phyloP scores from a whole-genome alignment of 2,329 filamentous ascomycete genomes.

The Claviceps quebecensis region DNA sequence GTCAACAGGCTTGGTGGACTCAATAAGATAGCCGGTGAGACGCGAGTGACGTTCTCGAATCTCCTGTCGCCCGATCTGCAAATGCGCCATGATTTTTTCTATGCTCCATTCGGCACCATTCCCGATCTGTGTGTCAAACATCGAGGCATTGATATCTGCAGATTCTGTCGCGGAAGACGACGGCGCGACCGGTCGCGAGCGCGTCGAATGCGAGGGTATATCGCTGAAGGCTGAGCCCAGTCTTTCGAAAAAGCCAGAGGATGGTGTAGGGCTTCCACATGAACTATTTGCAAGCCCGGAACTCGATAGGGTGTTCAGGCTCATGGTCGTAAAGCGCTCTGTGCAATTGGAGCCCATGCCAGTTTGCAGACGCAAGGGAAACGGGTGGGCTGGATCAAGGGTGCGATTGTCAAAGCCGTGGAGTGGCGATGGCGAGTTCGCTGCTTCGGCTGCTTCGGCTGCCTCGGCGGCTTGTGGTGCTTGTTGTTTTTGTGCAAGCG shows the following conservation, averaged over 20 bases:
- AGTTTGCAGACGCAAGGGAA: conserved; percentile 12
- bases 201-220: conserved; percentile 10
- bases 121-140: conserved; percentile 12
- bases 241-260: not conserved
- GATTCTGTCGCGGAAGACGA: not conserved
- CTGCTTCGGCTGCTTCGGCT: not conserved
- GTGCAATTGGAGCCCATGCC: not conserved
- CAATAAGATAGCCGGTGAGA: conserved; percentile 30
- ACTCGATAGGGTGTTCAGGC: not conserved
- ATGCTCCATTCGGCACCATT: conserved; percentile 25
- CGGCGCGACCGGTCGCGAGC: conserved; percentile 7
- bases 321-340: conserved; percentile 1
- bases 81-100: conserved; percentile 25
- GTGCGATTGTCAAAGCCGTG: conserved; percentile 4
- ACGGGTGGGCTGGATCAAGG: conserved; percentile 15
- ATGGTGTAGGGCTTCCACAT: not conserved
- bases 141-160: conserved; percentile 6
- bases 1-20: conserved; percentile 27
- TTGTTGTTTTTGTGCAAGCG: not conserved
- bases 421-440: not conserved
- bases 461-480: not conserved
- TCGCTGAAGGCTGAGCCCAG: not conserved
- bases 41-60: conserved; percentile 32
- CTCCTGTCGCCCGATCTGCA: conserved; percentile 27
- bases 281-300: not conserved